These are phyloP conservation scores for Exophiala mesophila DNA, from an alignment of 2,329 filamentous ascomycete genomes.

Conservation along the genomic window DNA sequence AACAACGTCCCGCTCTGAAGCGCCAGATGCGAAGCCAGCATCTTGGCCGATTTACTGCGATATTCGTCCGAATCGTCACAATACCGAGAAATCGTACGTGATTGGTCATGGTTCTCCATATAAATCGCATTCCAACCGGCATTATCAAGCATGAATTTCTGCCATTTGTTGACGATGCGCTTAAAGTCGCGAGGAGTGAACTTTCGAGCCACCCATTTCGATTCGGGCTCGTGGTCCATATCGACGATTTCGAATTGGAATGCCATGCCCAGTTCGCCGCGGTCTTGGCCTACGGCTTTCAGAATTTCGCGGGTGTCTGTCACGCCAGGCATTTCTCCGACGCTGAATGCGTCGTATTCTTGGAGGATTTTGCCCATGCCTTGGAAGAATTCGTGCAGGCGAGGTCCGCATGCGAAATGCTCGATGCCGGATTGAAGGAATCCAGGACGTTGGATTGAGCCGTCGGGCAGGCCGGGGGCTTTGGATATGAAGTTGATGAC, in stretches of 20 bases:
- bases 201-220: slow-evolving; percentile 45
- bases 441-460: slow-evolving; percentile 47
- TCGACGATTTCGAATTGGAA: slow-evolving; percentile 65
- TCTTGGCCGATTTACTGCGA: slow-evolving; percentile 47
- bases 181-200: slow-evolving; percentile 49
- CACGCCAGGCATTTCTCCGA: slow-evolving; percentile 64
- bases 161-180: slow-evolving; percentile 46
- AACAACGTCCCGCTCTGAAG: slow-evolving; percentile 52
- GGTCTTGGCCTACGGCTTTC: slow-evolving; percentile 52
- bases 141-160: slow-evolving; percentile 48
- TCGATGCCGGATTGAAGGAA: slow-evolving; percentile 47
- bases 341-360: slow-evolving; percentile 62
- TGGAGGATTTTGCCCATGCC: slow-evolving; percentile 58
- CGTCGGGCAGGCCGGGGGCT: slow-evolving; percentile 50
- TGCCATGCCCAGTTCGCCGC: slow-evolving; percentile 62
- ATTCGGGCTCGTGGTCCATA: slow-evolving; percentile 49
- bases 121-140: slow-evolving; percentile 55
- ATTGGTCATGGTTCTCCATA: slow-evolving; percentile 61
- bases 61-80: slow-evolving; percentile 42
- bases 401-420: slow-evolving; percentile 61
- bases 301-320: slow-evolving; percentile 55
- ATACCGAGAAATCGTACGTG: slow-evolving; percentile 51
- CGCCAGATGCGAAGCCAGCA: slow-evolving; percentile 49
- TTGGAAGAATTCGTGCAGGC: slow-evolving; percentile 62
- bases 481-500: slow-evolving; percentile 65